phyloP scores from a whole-genome alignment of 2,329 filamentous ascomycete species.

The Trichoderma endophyticum region DNA sequence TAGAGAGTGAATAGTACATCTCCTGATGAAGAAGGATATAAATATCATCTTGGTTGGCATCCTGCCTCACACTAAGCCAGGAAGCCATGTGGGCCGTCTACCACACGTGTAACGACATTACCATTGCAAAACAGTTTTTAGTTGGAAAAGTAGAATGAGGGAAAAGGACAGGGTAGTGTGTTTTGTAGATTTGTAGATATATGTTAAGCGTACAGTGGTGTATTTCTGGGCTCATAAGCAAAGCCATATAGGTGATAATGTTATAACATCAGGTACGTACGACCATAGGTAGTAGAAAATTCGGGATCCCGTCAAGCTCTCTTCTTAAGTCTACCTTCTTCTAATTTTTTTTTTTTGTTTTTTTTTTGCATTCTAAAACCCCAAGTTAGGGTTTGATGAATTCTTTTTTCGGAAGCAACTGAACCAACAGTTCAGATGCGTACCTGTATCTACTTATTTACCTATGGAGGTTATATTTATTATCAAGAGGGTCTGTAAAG shows the following conservation, averaged over 20 bases:
- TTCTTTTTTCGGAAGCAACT: background rate
- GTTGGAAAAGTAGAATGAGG: background rate
- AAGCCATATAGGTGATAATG: background rate
- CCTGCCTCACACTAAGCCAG: no score
- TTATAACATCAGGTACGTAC: slow-evolving; percentile 29
- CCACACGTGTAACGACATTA: background rate
- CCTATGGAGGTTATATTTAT: no score
- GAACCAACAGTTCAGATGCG: background rate
- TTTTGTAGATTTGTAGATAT: background rate
- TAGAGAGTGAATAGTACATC: background rate
- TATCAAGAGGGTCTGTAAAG: no score
- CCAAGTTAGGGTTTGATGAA: background rate
- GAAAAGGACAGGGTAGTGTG: background rate
- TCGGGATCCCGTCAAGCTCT: background rate
- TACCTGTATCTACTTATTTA: no score
- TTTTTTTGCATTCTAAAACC: background rate
- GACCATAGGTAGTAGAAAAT: background rate
- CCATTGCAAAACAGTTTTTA: background rate
- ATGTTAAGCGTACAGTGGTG: background rate
- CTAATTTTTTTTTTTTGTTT: no score
- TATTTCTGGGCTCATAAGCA: no score
- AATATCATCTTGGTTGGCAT: background rate
- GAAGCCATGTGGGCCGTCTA: background rate
- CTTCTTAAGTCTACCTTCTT: no score
- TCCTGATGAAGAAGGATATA: background rate